Conservation (phyloP, 2,329 filamentous ascomycete genomes). For the Corynespora cassiicola region DNA sequence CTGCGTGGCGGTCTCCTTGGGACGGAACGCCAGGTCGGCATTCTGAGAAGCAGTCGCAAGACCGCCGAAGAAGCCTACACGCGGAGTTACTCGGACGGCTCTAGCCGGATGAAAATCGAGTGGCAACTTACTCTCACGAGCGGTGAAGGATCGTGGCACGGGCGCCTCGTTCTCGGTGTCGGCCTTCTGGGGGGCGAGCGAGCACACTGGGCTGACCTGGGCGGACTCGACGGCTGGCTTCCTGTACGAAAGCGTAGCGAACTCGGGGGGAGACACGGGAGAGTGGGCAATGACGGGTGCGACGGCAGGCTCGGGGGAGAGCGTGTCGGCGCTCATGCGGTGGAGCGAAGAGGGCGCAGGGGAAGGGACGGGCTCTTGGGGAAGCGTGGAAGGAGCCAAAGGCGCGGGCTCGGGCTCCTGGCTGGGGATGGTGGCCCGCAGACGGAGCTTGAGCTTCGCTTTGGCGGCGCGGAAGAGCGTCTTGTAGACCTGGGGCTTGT, state of each 20-base stretch:
- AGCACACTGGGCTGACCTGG: constrained; percentile 29
- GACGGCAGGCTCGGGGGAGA: constrained; percentile 24
- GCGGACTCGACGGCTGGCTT: constrained; percentile 18
- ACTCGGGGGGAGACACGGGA: constrained; percentile 13
- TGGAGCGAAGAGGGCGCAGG: constrained; percentile 23
- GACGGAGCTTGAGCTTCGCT: constrained; percentile 95
- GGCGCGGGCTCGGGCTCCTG: constrained; percentile 51
- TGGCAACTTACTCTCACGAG: constrained; percentile 35
- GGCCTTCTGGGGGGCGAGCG: constrained; percentile 19
- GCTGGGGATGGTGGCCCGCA: constrained; percentile 71
- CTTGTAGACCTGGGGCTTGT: constrained; percentile 87
- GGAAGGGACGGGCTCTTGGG: constrained; percentile 14
- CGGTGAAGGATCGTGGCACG: constrained; percentile 49
- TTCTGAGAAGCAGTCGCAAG: constrained; percentile 34
- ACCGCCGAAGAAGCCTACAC: constrained; percentile 35
- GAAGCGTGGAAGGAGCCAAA: constrained; percentile 15
- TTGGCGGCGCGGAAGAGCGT: constrained; percentile 96
- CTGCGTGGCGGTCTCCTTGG: constrained; percentile 44
- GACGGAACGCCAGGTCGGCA: constrained; percentile 46
- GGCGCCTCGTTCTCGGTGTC: constrained; percentile 45
- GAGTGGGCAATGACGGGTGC: constrained; percentile 38
- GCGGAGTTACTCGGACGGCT: not conserved
- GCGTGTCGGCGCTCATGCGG: constrained; percentile 35
- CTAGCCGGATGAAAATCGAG: not conserved
- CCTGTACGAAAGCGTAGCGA: constrained; percentile 12